Base-by-base conservation (phyloP, 805 yeast species). In the Spathaspora sp. region DNA sequence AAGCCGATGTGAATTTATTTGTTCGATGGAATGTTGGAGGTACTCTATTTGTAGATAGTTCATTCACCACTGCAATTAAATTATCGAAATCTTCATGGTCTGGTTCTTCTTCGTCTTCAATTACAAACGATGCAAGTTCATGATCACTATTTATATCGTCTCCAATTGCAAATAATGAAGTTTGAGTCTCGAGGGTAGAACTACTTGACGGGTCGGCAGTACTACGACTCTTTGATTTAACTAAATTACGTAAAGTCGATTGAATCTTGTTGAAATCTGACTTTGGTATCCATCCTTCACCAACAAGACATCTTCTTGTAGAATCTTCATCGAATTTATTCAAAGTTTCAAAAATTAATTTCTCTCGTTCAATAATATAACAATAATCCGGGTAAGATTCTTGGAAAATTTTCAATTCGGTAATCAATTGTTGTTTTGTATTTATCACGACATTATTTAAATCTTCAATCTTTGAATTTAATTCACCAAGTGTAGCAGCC, bases 211-310 rank as follows among this genome's bases (percentile, higher is more conserved):
- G 14, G 2, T 29, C 14, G 32, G 11, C 11, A 29, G 32, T 29
- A 29, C 11, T 29, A 29, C 11, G 14, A 12, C 35, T 14, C n/a
- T 46, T 56, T 7, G 70, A 68, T 44, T 79, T 71, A 49, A 84
- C 68, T 16, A 77, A 64, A 11, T 59, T 60, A 57, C 77, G 79
- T 51, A 86, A 67, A 11, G 69, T 64, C 6, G 62, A 64, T 17
- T 70, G 66, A 11, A 72, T 60, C 16, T 50, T 56, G 3, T 52
- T 58, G 45, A 83, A 68, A 53, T 83, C 87, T 50, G 73, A 72
- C 10, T 70, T 69, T 35, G 91, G 91, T 38, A 81, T 79, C 96
- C 88, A 86, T 44, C 89, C 90, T 73, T 83, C 89, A 31, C 83
- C 88, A 48, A 81, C 86, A 46, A 82, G 75, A 63, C 85, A 85